Evolutionary conservation across 1,284 basidiomycete species (phyloP), one percentile per base, ranked within the genome.

Genomic region (Hortiboletus rubellus): DNA sequence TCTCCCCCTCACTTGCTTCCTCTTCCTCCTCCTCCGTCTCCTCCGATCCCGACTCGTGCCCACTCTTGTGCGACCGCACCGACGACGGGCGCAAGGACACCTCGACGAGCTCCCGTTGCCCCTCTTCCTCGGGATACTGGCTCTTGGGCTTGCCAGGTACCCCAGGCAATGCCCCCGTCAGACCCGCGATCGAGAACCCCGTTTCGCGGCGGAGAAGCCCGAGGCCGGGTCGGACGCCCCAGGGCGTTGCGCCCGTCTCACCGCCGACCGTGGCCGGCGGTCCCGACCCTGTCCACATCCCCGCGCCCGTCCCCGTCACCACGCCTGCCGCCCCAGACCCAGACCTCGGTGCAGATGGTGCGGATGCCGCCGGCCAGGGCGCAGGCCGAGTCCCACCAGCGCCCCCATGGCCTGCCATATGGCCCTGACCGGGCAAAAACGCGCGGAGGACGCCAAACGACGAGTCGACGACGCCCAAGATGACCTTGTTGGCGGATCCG

Each of bases 391-490:
- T 7, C 14, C 49, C 49, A 34, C 2, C 9, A 9, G 12, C n/a
- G 15, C 47, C 30, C 5, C 47, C 18, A 31, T 34, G 24, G 0
- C 11, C 27, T 5, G 17, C 24, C 63, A 63, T 64, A 6, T 36
- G 34, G 14, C 34, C 12, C 1, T 79, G 79, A 18, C 71, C 74
- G 4, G 74, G 76, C 9, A 79, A 72, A 18, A 95, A 76, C 0
- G 91, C 86, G 17, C 89, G 82, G 3, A 94, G 77, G 46, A 93
- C 89, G 11, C 89, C 89, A 73, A 94, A 85, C 12, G 83, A 92
- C 1, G 90, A 85, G 67, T 94, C 93, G 50, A 95, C 87, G 40
- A 95, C 92, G 22, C 91, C 92, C 1, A 81, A 86, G 52, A 94
- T 79, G 45, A 94, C 90, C 68, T 92, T 93, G 71, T 92, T 92